phyloP scores from a whole-genome alignment of 805 yeast species.

The Wickerhamiella sergipiensis region DNA sequence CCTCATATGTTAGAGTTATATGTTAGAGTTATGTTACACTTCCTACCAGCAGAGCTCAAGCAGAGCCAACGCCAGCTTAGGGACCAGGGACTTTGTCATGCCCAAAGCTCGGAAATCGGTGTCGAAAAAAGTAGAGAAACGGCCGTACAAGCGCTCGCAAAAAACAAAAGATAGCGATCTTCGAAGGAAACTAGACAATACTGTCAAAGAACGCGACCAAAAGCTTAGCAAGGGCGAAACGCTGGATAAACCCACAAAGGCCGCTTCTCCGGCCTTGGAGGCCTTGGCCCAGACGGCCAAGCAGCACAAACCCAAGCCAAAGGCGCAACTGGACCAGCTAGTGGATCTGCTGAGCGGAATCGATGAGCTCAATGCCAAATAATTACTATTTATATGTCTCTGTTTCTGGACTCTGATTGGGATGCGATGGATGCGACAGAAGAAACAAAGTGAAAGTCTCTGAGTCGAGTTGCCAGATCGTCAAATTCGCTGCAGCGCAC shows the following conservation, averaged over 20 bases:
- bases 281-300: background rate
- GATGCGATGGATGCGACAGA: too few relatives aligned
- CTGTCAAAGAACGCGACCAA: background rate
- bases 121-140: background rate
- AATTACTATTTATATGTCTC: too few relatives aligned
- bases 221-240: background rate
- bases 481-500: too few relatives aligned
- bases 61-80: too few relatives aligned
- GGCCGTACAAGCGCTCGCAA: background rate
- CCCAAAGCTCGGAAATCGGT: background rate
- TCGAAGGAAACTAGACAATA: background rate
- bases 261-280: background rate
- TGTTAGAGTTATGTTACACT: too few relatives aligned
- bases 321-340: background rate
- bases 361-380: background rate
- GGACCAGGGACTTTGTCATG: too few relatives aligned
- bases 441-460: too few relatives aligned
- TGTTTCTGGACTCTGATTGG: too few relatives aligned
- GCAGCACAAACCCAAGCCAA: background rate
- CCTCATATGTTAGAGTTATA: too few relatives aligned
- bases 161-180: background rate
- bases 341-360: background rate
- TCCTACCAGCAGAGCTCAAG: too few relatives aligned
- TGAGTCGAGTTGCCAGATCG: too few relatives aligned
- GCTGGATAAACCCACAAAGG: background rate